phyloP scores from a whole-genome alignment of 257 asterid species.

The Solanum chiquidenum region DNA sequence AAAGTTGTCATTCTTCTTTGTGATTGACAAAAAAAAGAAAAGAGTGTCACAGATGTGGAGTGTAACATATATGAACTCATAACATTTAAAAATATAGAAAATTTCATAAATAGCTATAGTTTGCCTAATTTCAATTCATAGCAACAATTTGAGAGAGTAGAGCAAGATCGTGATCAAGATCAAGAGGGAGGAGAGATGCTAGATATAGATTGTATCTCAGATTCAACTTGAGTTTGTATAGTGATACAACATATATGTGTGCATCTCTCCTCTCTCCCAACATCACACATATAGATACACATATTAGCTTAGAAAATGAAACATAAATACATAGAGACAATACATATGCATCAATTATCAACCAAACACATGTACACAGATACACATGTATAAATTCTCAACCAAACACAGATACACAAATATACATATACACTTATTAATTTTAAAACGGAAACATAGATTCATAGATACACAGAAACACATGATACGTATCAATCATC shows the following conservation, averaged over 20 bases:
- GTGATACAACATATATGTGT: neutral
- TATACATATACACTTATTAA: neutral
- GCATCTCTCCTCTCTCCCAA: neutral
- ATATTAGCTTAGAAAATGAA: too few species aligned
- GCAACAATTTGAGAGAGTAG: neutral
- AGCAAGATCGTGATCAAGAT: neutral
- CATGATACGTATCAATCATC: neutral
- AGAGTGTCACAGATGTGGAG: neutral
- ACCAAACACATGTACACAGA: neutral
- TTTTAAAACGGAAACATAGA: neutral
- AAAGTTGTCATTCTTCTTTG: neutral
- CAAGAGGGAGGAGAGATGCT: neutral
- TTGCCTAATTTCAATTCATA: neutral
- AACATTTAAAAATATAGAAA: neutral
- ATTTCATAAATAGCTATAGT: neutral
- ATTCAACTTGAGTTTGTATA: neutral
- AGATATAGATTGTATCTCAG: neutral
- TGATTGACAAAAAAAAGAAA: too few species aligned
- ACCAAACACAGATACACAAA: neutral
- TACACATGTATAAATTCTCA: neutral
- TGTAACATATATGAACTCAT: neutral
- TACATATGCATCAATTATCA: too few species aligned
- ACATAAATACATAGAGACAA: too few species aligned
- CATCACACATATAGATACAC: neutral
- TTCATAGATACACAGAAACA: neutral